phyloP scores from a whole-genome alignment of 441 rosid genomes.

The Corymbia citriodora region DNA sequence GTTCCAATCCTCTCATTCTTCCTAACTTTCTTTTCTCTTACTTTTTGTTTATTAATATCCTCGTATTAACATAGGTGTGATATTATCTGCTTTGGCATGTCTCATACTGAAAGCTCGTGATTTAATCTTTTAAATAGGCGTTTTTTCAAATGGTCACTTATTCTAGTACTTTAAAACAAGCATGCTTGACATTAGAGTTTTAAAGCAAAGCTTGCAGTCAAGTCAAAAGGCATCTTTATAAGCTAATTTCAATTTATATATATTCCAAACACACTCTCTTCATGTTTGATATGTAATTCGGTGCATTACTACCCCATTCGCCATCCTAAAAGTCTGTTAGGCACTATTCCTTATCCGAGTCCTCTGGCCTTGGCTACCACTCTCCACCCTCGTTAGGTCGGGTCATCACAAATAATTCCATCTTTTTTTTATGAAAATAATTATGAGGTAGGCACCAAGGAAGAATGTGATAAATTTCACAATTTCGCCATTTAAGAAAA shows the following conservation, averaged over 20 bases:
- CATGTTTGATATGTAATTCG: too few species aligned
- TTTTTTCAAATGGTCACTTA: neutral
- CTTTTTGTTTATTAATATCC: neutral
- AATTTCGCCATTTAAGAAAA: neutral
- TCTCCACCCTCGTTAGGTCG: neutral
- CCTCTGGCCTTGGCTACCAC: accelerated
- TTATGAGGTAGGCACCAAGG: neutral
- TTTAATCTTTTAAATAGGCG: too few species aligned
- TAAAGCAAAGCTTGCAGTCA: neutral
- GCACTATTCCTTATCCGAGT: neutral
- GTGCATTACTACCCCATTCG: accelerated
- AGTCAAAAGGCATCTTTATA: accelerated
- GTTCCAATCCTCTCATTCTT: neutral
- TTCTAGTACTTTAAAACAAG: neutral
- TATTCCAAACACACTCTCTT: neutral
- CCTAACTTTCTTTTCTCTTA: neutral
- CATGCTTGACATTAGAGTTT: neutral
- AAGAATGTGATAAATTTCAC: neutral
- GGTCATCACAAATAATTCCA: neutral
- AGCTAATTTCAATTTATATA: too few species aligned
- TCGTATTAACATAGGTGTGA: too few species aligned
- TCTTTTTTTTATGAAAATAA: neutral
- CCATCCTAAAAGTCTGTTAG: neutral
- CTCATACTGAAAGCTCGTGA: neutral
- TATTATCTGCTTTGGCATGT: too few species aligned